Evolutionary conservation across 2,329 filamentous ascomycete genomes (phyloP).

Genomic region (Paracoccidioides lutzii): DNA sequence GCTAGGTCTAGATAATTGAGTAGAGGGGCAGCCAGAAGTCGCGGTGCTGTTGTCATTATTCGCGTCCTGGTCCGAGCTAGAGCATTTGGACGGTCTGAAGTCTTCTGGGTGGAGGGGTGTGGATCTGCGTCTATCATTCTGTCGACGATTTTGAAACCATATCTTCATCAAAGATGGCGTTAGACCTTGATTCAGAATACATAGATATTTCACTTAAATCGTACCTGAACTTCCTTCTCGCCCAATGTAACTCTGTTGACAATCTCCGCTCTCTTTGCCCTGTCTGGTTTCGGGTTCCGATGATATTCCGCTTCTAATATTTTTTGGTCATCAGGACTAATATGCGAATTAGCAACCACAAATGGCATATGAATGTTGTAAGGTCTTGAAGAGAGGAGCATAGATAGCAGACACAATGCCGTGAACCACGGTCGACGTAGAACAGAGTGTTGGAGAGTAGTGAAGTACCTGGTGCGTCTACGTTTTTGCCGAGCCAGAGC

Average conservation of each 20-base stretch:
- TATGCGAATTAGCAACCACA: neutral
- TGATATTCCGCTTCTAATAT: conserved; percentile 77
- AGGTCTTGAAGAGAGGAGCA: neutral
- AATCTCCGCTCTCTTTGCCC: conserved; percentile 70
- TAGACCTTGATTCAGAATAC: conserved; percentile 15
- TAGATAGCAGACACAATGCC: neutral
- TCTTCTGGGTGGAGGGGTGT: conserved; percentile 70
- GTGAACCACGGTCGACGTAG: neutral
- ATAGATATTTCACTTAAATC: conserved; percentile 16
- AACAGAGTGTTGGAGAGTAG: neutral
- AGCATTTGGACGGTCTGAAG: conserved; percentile 29
- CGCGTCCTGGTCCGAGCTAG: conserved; percentile 17
- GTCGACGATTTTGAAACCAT: conserved; percentile 92
- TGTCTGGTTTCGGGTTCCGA: conserved; percentile 81
- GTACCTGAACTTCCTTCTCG: conserved; percentile 92
- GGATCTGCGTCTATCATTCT: conserved; percentile 83
- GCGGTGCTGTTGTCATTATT: conserved; percentile 15
- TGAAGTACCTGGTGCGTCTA: conserved; percentile 46
- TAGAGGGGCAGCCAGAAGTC: neutral
- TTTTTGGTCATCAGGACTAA: conserved; percentile 74
- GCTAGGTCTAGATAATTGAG: neutral
- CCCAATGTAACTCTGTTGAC: conserved; percentile 75
- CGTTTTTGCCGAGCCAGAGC: conserved; percentile 48
- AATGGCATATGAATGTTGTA: neutral
- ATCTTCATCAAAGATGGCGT: conserved; percentile 46